phyloP scores from a whole-genome alignment of 257 asterid species.

The Ligustrum vulgare region DNA sequence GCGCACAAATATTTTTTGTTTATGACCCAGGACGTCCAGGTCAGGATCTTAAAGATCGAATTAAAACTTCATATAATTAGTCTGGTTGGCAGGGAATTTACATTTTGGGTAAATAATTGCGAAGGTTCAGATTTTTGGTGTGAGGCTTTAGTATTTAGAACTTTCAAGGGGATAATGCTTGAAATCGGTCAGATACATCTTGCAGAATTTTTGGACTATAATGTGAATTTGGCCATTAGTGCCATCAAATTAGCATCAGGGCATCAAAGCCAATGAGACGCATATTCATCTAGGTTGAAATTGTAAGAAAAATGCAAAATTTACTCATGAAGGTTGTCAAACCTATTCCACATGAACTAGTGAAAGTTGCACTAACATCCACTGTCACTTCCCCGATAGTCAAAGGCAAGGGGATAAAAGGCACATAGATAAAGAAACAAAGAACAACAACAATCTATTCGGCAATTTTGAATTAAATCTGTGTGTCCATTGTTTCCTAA shows the following conservation, averaged over 20 bases:
- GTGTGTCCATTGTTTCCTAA: neutral
- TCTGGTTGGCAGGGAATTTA: neutral
- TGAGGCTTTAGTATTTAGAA: neutral
- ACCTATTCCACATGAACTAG: neutral
- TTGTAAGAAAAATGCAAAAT: neutral
- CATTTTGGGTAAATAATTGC: neutral
- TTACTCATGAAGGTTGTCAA: neutral
- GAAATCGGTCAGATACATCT: neutral
- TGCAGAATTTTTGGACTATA: neutral
- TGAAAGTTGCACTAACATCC: neutral
- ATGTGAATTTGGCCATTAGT: neutral
- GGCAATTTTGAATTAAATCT: neutral
- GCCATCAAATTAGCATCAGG: neutral
- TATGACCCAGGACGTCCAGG: neutral
- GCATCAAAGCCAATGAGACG: neutral
- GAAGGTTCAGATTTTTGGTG: neutral
- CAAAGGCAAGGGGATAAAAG: neutral
- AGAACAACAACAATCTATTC: neutral
- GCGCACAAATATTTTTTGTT: neutral
- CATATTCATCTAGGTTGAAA: neutral
- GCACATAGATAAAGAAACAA: neutral
- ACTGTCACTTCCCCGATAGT: neutral
- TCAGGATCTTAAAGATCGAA: neutral
- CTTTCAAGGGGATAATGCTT: neutral
- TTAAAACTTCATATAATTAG: neutral